These are phyloP conservation scores for Psilocybe sp. DNA, from an alignment of 768 basidiomycete species.

Conservation along the genomic window DNA sequence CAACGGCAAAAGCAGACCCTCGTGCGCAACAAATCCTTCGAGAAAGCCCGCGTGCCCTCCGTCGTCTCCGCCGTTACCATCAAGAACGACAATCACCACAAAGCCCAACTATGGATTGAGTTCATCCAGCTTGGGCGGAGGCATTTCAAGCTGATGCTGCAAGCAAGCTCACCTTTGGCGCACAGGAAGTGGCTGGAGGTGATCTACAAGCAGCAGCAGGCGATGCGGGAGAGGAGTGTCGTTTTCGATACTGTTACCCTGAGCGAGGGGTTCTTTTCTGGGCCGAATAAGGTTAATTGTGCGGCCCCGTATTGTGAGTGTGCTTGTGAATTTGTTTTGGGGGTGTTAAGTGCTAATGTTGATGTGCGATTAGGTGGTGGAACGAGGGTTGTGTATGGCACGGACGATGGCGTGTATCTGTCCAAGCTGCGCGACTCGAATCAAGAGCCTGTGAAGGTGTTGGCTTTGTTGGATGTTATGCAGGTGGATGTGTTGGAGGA, in stretches of 20 bases:
- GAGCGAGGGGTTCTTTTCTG: slow-evolving; percentile 86
- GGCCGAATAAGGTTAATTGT: slow-evolving; percentile 87
- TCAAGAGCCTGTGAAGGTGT: slow-evolving; percentile 85
- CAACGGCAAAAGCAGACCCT: slow-evolving; percentile 43
- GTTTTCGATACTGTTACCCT: slow-evolving; percentile 85
- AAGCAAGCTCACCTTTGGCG: slow-evolving; percentile 80
- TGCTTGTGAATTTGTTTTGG: slow-evolving; percentile 1
- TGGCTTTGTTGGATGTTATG: slow-evolving; percentile 83
- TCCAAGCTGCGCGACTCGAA: slow-evolving; percentile 78
- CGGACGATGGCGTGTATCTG: slow-evolving; percentile 94
- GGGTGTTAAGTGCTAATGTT: slow-evolving; percentile 7
- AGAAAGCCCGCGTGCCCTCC: slow-evolving; percentile 32
- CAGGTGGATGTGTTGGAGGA: slow-evolving; percentile 98
- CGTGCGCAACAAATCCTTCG: slow-evolving; percentile 42
- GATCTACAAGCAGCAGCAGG: slow-evolving; percentile 87
- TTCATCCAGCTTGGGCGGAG: slow-evolving; percentile 93
- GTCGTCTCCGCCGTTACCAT: slow-evolving; percentile 48
- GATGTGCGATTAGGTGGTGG: slow-evolving; percentile 57
- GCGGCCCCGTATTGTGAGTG: slow-evolving; percentile 83
- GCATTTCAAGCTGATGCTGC: slow-evolving; percentile 87
- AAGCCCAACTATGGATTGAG: slow-evolving; percentile 88
- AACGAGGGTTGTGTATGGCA: slow-evolving; percentile 89
- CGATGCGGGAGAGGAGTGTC: slow-evolving; percentile 77
- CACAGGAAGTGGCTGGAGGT: slow-evolving; percentile 94
- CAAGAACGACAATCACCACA: slow-evolving; percentile 55